These are phyloP conservation scores for Scutellaria barbata DNA, from an alignment of 257 asterid genomes.

Conservation along the genomic window DNA sequence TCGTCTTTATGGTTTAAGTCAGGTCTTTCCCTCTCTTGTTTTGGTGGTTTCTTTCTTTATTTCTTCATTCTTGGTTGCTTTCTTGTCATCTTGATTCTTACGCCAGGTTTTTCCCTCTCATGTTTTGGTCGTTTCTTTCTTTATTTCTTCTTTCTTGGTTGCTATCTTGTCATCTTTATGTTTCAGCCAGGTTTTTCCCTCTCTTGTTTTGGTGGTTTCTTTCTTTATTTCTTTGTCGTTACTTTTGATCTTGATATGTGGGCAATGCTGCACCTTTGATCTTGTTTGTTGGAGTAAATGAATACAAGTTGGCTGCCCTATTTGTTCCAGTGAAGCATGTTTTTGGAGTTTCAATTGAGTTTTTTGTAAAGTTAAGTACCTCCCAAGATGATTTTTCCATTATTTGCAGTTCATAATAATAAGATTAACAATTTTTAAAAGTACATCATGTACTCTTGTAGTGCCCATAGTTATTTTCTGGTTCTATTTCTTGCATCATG, in stretches of 20 bases:
- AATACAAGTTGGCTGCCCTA: not conserved
- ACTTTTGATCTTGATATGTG: not conserved
- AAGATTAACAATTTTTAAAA: not conserved
- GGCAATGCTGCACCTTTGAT: not conserved
- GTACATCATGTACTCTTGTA: not conserved
- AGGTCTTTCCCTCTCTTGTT: conserved; percentile 15
- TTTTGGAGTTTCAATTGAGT: not conserved
- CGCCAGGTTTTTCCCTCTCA: too few relatives aligned
- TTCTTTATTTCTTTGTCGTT: not conserved
- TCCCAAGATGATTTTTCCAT: not conserved
- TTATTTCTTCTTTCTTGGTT: not conserved
- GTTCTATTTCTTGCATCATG: conserved; percentile 14
- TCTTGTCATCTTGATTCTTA: too few relatives aligned
- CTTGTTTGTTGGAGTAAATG: conserved; percentile 17
- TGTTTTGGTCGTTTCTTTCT: too few relatives aligned
- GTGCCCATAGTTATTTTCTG: not conserved
- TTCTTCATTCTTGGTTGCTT: not conserved
- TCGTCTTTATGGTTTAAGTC: not conserved
- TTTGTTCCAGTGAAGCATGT: not conserved
- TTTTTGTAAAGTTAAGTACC: not conserved
- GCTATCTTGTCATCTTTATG: not conserved
- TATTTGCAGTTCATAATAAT: not conserved
- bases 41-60: conserved; percentile 10
- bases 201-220: too few relatives aligned
- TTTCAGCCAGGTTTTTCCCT: not conserved